Percentiles rank a stretch among this genome's conserved stretches.
Conservation (phyloP, 495 filamentous ascomycete species). For the Usnea hakonensis region DNA sequence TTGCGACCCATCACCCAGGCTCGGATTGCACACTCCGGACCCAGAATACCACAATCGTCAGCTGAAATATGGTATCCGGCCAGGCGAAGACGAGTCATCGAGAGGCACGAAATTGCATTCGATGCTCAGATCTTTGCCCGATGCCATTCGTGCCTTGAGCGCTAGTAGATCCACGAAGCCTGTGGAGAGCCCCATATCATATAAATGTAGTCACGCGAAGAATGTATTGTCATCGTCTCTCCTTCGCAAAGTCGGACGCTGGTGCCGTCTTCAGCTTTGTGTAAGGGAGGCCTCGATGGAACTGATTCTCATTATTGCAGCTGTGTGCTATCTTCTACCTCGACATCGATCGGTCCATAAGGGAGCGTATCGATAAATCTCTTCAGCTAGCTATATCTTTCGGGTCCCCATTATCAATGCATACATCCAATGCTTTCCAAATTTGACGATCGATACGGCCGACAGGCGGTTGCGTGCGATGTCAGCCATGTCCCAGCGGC, state of each 20-base stretch:
- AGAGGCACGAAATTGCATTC: neutral
- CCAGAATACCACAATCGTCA: neutral
- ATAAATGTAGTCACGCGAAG: constrained; percentile 12
- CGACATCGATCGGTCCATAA: constrained; percentile 25
- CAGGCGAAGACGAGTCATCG: neutral
- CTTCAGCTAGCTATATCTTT: constrained; percentile 22
- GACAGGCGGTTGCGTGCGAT: neutral
- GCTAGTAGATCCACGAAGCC: neutral
- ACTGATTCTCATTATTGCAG: constrained; percentile 7
- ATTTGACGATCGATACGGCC: constrained; percentile 14
- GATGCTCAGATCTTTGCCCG: neutral
- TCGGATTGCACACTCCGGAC: neutral
- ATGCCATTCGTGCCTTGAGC: neutral
- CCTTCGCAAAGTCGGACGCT: constrained; percentile 4
- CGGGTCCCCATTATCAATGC: constrained; percentile 30
- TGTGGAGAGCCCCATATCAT: neutral
- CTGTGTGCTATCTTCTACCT: constrained; percentile 23
- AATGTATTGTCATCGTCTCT: neutral
- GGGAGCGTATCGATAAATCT: constrained; percentile 24
- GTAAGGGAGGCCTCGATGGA: constrained; percentile 11
- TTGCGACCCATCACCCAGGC: neutral
- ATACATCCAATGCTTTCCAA: constrained; percentile 93
- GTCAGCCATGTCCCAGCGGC: neutral
- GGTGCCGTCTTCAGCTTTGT: neutral
- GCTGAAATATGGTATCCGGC: neutral